These are phyloP conservation scores for Dryas octopetala DNA, from an alignment of 306 rosid genomes.

Conservation along the genomic window DNA sequence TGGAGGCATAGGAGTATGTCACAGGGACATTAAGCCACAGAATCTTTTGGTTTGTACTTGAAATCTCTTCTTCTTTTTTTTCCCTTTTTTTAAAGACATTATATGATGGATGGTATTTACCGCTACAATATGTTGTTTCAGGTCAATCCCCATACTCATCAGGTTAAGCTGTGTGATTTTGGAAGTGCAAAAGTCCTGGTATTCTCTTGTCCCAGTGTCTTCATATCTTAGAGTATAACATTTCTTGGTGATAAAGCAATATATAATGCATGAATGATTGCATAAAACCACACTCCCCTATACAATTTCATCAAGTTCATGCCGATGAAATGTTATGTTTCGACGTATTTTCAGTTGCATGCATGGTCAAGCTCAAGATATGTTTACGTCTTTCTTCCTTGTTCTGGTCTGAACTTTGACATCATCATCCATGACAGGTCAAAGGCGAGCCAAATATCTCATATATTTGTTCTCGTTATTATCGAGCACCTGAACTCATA, in stretches of 20 bases:
- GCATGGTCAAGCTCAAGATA: not conserved
- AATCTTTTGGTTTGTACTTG: slow-evolving; percentile 55
- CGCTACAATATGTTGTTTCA: slow-evolving; percentile 27
- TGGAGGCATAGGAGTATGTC: slow-evolving; percentile 63
- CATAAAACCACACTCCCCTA: not conserved
- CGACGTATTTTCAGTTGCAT: not conserved
- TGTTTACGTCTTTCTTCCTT: not conserved
- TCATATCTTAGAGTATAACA: not conserved
- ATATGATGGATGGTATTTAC: not conserved
- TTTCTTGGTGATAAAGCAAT: not conserved
- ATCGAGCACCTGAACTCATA: slow-evolving; percentile 75
- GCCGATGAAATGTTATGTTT: not conserved
- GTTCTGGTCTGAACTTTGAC: slow-evolving; percentile 11
- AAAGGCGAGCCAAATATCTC: slow-evolving; percentile 78
- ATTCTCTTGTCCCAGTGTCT: slow-evolving; percentile 28
- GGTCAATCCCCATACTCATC: slow-evolving; percentile 77
- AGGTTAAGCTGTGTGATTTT: slow-evolving; percentile 64
- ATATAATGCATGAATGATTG: not conserved
- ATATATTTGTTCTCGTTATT: slow-evolving; percentile 71
- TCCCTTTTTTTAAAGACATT: not conserved
- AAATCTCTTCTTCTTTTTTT: not conserved
- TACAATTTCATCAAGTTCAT: not conserved
- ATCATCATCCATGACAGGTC: slow-evolving; percentile 35
- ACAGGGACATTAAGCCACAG: slow-evolving; percentile 67
- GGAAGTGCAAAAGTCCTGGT: slow-evolving; percentile 89